Percentiles rank a stretch among this genome's conserved stretches.
These are phyloP conservation scores for Crucihimalaya himalaica DNA, from an alignment of 345 rosid genomes.

Conservation along the genomic window DNA sequence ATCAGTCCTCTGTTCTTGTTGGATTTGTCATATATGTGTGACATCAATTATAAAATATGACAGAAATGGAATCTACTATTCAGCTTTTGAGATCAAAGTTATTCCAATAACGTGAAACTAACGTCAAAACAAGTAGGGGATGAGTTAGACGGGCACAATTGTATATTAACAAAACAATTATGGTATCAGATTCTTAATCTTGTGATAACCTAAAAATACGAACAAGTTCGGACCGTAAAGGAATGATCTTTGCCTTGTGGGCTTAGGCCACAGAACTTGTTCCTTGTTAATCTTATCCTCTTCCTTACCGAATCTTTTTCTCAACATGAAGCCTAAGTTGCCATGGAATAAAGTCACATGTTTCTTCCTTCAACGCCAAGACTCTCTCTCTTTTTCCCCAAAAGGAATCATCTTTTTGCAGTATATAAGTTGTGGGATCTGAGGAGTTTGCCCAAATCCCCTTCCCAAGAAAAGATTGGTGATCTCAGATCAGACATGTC, in stretches of 20 bases:
- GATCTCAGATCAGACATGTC: conserved; percentile 43
- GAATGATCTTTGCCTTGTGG: background rate
- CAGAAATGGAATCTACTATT: background rate
- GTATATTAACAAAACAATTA: background rate
- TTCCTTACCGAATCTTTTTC: background rate
- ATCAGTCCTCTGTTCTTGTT: background rate
- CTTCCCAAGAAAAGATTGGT: background rate
- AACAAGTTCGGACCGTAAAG: no score
- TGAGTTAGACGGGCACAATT: background rate
- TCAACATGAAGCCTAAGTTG: conserved; percentile 17
- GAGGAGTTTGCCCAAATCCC: background rate
- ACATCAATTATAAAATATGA: background rate
- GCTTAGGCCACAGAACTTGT: background rate
- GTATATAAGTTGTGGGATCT: conserved; percentile 8
- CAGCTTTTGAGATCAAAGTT: background rate
- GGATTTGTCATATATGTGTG: background rate
- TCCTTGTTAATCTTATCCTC: background rate
- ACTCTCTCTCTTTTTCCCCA: background rate
- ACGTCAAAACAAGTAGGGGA: background rate
- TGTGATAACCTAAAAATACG: no score
- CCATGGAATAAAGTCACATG: conserved; percentile 30
- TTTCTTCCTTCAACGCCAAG: conserved; percentile 25
- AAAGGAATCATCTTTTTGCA: conserved; percentile 14
- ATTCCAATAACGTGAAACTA: background rate
- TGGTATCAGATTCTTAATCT: conserved; percentile 13